Evolutionary conservation across 106 monocot genomes (phyloP).

Genomic region (Cymbidium sinense): DNA sequence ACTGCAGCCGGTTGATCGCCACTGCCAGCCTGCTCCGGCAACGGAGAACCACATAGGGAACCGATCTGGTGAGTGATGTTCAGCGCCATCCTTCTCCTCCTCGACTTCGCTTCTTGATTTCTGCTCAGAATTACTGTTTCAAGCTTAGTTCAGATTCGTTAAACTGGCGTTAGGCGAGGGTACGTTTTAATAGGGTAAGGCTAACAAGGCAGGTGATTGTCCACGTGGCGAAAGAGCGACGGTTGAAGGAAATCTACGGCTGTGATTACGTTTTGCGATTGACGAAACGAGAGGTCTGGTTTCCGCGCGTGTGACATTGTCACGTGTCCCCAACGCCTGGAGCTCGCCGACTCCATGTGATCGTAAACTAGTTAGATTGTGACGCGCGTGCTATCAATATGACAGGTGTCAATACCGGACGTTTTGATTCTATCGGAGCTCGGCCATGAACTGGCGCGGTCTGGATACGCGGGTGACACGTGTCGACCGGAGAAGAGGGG

Average conservation of each 20-base stretch:
- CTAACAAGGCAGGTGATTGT: neutral
- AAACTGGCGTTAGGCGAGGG: neutral
- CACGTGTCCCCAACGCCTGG: no score
- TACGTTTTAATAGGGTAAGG: neutral
- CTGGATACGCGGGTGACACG: no score
- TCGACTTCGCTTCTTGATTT: neutral
- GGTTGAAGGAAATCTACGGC: neutral
- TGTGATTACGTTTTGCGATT: neutral
- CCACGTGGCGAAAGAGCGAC: neutral
- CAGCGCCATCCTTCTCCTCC: constrained; percentile 22
- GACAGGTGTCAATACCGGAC: neutral
- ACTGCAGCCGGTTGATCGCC: neutral
- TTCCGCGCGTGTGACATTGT: neutral
- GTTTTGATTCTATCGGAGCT: no score
- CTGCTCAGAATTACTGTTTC: neutral
- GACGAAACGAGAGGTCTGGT: neutral
- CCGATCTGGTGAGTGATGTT: constrained; percentile 40
- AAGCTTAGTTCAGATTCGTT: neutral
- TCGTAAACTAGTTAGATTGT: neutral
- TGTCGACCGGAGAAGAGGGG: no score
- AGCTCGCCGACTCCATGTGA: neutral
- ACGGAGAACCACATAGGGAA: constrained; percentile 14
- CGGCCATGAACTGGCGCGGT: no score
- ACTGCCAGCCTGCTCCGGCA: constrained; percentile 2
- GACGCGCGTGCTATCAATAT: neutral